These are phyloP conservation scores for Kalanchoe fedtschenkoi DNA, from an alignment of 164 flowering plant genomes.

Conservation along the genomic window DNA sequence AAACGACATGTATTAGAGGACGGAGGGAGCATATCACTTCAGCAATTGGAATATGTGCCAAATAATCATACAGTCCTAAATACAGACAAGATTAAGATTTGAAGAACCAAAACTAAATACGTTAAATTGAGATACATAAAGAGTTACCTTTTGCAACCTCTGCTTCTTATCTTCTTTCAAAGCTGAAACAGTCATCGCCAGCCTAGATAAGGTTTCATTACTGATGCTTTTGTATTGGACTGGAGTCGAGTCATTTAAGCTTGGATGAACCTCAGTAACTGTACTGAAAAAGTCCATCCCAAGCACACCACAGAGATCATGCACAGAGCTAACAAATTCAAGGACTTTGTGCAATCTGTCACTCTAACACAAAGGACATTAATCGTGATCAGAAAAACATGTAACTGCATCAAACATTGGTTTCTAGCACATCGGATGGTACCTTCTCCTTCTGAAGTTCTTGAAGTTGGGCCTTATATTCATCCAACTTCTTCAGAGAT, in stretches of 20 bases:
- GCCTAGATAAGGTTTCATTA: slow-evolving; percentile 62
- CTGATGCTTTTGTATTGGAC: slow-evolving; percentile 90
- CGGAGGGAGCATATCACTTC: no score
- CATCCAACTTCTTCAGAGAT: slow-evolving; percentile 70
- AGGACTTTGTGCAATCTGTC: slow-evolving; percentile 85
- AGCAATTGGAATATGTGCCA: no score
- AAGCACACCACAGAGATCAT: slow-evolving; percentile 88
- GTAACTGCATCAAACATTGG: neutral
- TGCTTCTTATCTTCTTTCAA: slow-evolving; percentile 80
- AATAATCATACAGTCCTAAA: no score
- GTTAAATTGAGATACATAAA: neutral
- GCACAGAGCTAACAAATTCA: slow-evolving; percentile 86
- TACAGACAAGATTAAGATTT: neutral
- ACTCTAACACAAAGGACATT: slow-evolving; percentile 41
- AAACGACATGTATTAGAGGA: no score
- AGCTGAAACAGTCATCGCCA: slow-evolving; percentile 67
- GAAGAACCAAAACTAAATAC: neutral
- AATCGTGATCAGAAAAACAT: neutral
- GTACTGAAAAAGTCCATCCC: slow-evolving; percentile 85
- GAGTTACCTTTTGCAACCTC: slow-evolving; percentile 67
- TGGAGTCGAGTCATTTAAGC: slow-evolving; percentile 69
- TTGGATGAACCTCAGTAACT: slow-evolving; percentile 88
- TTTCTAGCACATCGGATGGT: neutral
- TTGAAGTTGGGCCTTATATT: slow-evolving; percentile 67
- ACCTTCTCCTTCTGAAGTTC: slow-evolving; percentile 98